These are phyloP conservation scores for Kalanchoe fedtschenkoi DNA, from an alignment of 164 flowering plant genomes.

Conservation along the genomic window DNA sequence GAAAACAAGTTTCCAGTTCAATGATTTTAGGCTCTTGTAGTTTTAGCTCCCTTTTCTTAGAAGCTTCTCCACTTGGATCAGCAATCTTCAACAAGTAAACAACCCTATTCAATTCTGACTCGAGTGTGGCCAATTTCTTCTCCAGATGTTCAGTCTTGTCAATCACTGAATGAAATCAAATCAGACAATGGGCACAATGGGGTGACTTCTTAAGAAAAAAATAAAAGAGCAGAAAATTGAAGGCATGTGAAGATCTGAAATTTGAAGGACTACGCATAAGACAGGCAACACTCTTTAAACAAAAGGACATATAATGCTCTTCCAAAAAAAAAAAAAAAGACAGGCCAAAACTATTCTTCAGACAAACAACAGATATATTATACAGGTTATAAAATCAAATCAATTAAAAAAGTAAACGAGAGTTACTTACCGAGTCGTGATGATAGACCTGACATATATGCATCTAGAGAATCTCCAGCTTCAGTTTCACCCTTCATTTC, in stretches of 20 bases:
- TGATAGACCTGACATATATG: constrained; percentile 86
- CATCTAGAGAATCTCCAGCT: constrained; percentile 81
- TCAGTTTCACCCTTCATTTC: constrained; percentile 27
- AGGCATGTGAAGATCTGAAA: neutral
- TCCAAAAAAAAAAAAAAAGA: neutral
- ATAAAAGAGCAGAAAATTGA: neutral
- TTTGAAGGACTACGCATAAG: neutral
- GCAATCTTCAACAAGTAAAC: constrained; percentile 82
- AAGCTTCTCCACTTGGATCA: constrained; percentile 88
- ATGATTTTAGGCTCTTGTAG: constrained; percentile 20
- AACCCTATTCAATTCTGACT: constrained; percentile 75
- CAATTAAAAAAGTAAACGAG: neutral
- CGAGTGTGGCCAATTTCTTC: constrained; percentile 53
- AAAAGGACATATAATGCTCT: too few relatives aligned
- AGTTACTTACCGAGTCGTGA: constrained; percentile 58
- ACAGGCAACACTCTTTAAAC: too few relatives aligned
- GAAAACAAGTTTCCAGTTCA: constrained; percentile 14
- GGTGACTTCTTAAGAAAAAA: neutral
- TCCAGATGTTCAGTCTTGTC: constrained; percentile 45
- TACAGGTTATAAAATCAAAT: neutral
- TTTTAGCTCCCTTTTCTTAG: constrained; percentile 45
- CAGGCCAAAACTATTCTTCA: neutral
- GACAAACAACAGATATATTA: neutral
- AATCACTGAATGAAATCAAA: constrained; percentile 32
- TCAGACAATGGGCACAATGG: constrained; percentile 5